A percentile compares a stretch with the other conserved stretches of the same genome.
Evolutionary conservation across 257 asterid species (phyloP).

Genomic region (Solanum chilense): DNA sequence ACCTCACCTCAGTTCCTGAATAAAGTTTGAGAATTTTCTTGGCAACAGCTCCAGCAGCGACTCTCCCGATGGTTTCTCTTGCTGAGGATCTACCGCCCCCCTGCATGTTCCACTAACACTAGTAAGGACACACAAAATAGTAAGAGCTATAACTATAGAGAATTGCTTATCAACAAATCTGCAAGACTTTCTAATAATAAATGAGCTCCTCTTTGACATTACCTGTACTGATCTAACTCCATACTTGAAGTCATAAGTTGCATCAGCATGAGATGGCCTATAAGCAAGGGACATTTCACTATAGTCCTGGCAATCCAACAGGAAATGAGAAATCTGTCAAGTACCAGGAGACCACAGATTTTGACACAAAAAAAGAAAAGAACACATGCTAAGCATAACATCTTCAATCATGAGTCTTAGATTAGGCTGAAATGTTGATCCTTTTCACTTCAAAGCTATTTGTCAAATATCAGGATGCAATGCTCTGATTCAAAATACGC

Average conservation of each 20-base stretch:
- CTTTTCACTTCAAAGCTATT: not conserved
- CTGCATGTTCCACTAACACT: slow-evolving; percentile 17
- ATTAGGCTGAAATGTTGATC: not conserved
- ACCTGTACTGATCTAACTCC: slow-evolving; percentile 98
- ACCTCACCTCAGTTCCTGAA: slow-evolving; percentile 73
- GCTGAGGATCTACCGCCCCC: slow-evolving; percentile 99
- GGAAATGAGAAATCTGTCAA: not conserved
- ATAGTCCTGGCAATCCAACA: slow-evolving; percentile 51
- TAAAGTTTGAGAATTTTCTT: slow-evolving; percentile 73
- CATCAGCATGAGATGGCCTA: slow-evolving; percentile 99
- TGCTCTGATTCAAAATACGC: not conserved
- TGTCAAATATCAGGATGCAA: not conserved
- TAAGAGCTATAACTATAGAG: not conserved
- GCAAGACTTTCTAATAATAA: not conserved
- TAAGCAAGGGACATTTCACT: slow-evolving; percentile 90
- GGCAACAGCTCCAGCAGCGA: slow-evolving; percentile 98
- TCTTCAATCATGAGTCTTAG: not conserved
- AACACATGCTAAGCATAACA: not conserved
- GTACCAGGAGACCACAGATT: not conserved
- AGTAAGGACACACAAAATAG: not conserved
- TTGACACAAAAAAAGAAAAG: not conserved
- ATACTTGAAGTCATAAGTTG: slow-evolving; percentile 86
- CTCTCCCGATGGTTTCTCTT: slow-evolving; percentile 97
- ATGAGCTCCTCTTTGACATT: not conserved
- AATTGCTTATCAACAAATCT: not conserved